phyloP scores from a whole-genome alignment of 1,284 basidiomycete species.

The Dichomitus squalens region DNA sequence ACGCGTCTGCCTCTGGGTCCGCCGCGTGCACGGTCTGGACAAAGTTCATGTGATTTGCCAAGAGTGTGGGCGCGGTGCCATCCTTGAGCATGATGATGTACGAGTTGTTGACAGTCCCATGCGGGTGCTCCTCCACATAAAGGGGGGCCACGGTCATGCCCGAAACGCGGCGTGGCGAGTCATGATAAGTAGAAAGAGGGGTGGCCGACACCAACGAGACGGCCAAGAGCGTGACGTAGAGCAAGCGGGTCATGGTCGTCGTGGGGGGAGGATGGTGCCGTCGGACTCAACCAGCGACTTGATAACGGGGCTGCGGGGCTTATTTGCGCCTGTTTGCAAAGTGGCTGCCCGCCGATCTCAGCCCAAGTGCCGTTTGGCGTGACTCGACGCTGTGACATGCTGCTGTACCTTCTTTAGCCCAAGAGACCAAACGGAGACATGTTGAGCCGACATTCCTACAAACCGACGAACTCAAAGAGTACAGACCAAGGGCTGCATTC shows the following conservation, averaged over 20 bases:
- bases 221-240: constrained; percentile 42
- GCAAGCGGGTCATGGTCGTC: constrained; percentile 46
- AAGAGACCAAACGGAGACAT: constrained; percentile 2
- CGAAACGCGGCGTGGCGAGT: constrained; percentile 40
- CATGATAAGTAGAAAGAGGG: constrained; percentile 64
- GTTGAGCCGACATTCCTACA: too few relatives aligned
- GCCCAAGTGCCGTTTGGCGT: not conserved
- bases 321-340: constrained; percentile 28
- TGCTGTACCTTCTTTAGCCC: not conserved
- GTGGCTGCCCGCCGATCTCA: constrained; percentile 16
- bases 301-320: constrained; percentile 28
- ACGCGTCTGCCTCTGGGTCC: constrained; percentile 47
- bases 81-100: constrained; percentile 92
- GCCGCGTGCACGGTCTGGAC: constrained; percentile 58
- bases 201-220: constrained; percentile 49
- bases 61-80: constrained; percentile 54
- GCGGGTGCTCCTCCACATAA: constrained; percentile 54
- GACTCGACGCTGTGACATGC: not conserved
- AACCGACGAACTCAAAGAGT: too few relatives aligned
- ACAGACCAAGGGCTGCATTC: too few relatives aligned
- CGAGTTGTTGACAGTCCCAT: constrained; percentile 80
- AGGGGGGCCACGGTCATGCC: constrained; percentile 60
- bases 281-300: constrained; percentile 2
- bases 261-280: constrained; percentile 15
- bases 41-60: constrained; percentile 78